Conservation (phyloP, 495 filamentous ascomycete species). For the Aspergillus saccharolyticus region DNA sequence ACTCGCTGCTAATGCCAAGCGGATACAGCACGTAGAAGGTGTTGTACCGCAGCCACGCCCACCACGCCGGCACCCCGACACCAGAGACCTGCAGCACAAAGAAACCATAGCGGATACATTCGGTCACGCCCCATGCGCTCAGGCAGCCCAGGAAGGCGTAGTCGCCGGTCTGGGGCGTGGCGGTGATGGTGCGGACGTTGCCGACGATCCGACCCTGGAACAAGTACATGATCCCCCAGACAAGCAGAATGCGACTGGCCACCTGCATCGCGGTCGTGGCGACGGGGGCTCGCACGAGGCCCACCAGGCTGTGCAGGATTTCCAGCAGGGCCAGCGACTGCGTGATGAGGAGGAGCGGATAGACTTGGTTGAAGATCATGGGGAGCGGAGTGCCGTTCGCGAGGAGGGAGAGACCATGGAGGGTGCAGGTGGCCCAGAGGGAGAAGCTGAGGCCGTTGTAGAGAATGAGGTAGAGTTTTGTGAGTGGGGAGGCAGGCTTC, state of each 20-base stretch:
- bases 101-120: slow-evolving; percentile 84
- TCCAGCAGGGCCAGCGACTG: slow-evolving; percentile 83
- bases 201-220: slow-evolving; percentile 43
- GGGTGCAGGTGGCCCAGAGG: slow-evolving; percentile 70
- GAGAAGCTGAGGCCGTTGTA: slow-evolving; percentile 77
- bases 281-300: slow-evolving; percentile 79
- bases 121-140: slow-evolving; percentile 76
- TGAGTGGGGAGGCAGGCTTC: slow-evolving; percentile 15
- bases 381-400: slow-evolving; percentile 36
- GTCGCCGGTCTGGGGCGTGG: slow-evolving; percentile 35
- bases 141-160: slow-evolving; percentile 48
- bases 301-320: slow-evolving; percentile 66
- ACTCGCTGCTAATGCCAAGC: slow-evolving; percentile 82
- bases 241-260: slow-evolving; percentile 70
- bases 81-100: slow-evolving; percentile 69
- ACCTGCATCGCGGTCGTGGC: slow-evolving; percentile 88
- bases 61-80: slow-evolving; percentile 50
- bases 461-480: slow-evolving; percentile 59
- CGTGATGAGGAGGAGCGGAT: slow-evolving; percentile 65
- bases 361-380: slow-evolving; percentile 49
- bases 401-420: slow-evolving; percentile 50
- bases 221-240: slow-evolving; percentile 69
- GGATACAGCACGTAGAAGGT: slow-evolving; percentile 91
- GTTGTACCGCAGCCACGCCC: slow-evolving; percentile 79
- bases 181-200: slow-evolving; percentile 27